A percentile compares a stretch with the other conserved stretches of the same genome.
Evolutionary conservation across 805 yeast genomes (phyloP).

Genomic region (Candida oleophila): DNA sequence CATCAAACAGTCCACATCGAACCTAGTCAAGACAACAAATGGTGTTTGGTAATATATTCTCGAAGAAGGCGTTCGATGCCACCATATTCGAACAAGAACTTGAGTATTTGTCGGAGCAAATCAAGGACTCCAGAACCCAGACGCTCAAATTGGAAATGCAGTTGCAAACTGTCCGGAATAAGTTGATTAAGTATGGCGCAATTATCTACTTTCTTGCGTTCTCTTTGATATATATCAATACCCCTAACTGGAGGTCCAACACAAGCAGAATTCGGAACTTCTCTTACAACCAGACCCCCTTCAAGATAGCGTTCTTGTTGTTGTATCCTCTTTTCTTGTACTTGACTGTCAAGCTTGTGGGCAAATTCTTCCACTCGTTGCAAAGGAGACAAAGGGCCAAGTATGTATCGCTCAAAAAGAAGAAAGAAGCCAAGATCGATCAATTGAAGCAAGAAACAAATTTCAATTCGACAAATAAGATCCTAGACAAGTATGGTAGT

Average conservation of each 20-base stretch:
- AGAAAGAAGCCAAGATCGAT: conserved; percentile 57
- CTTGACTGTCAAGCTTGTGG: conserved; percentile 14
- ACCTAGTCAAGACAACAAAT: not conserved
- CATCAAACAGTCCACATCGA: not conserved
- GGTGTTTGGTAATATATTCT: conserved; percentile 30
- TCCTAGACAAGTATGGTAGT: conserved; percentile 56
- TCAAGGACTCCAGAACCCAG: conserved; percentile 26
- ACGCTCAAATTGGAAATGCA: conserved; percentile 18
- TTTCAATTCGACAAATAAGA: conserved; percentile 71
- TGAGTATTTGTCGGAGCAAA: conserved; percentile 24
- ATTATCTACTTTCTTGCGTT: conserved; percentile 22
- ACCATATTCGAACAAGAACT: conserved; percentile 34
- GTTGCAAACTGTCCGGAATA: conserved; percentile 13
- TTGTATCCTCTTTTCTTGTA: conserved; percentile 24
- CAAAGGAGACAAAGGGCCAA: conserved; percentile 16
- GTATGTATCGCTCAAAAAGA: conserved; percentile 28
- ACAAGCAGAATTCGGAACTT: conserved; percentile 22
- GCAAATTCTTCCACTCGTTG: conserved; percentile 16
- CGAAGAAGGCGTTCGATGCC: conserved; percentile 25
- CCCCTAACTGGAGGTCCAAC: conserved; percentile 14
- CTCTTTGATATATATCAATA: conserved; percentile 19
- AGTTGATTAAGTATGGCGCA: conserved; percentile 15
- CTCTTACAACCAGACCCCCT: conserved; percentile 21
- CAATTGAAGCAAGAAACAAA: conserved; percentile 72
- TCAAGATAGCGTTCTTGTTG: conserved; percentile 16